phyloP scores from a whole-genome alignment of 2,329 filamentous ascomycete genomes.

The Didymella keratinophila region DNA sequence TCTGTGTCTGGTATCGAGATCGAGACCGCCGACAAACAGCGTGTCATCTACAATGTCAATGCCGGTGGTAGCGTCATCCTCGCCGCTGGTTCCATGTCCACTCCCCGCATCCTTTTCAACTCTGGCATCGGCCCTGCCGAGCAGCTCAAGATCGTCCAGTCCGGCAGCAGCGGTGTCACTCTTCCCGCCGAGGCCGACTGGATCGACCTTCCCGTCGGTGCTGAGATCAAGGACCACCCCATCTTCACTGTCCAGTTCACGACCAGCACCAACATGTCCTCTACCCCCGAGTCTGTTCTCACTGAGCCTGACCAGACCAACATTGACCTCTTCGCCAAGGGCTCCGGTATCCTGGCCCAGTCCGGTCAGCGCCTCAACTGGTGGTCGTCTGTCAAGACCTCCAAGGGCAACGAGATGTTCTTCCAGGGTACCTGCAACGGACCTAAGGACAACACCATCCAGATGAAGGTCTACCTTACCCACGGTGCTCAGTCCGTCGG shows the following conservation, averaged over 20 bases:
- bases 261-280: slow-evolving; percentile 31
- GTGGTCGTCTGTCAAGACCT: slow-evolving; percentile 56
- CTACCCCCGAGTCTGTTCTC: slow-evolving; percentile 33
- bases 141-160: slow-evolving; percentile 56
- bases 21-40: slow-evolving; percentile 52
- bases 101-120: slow-evolving; percentile 71
- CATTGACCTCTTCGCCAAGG: slow-evolving; percentile 45
- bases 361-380: slow-evolving; percentile 58
- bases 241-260: slow-evolving; percentile 49
- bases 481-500: slow-evolving; percentile 69
- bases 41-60: slow-evolving; percentile 62
- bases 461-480: slow-evolving; percentile 64
- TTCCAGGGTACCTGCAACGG: slow-evolving; percentile 59
- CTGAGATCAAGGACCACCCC: slow-evolving; percentile 52
- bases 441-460: slow-evolving; percentile 43
- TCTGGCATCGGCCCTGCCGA: slow-evolving; percentile 71
- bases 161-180: slow-evolving; percentile 50
- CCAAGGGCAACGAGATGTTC: slow-evolving; percentile 50
- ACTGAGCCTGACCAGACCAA: slow-evolving; percentile 41
- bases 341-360: slow-evolving; percentile 55
- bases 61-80: slow-evolving; percentile 69
- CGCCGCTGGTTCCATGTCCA: slow-evolving; percentile 72
- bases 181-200: slow-evolving; percentile 55
- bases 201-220: slow-evolving; percentile 60
- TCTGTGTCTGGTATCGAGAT: slow-evolving; percentile 71